A percentile compares a stretch with the other conserved stretches of the same genome.
Conservation (phyloP, 2,329 filamentous ascomycete genomes). For the Fusarium longipes region DNA sequence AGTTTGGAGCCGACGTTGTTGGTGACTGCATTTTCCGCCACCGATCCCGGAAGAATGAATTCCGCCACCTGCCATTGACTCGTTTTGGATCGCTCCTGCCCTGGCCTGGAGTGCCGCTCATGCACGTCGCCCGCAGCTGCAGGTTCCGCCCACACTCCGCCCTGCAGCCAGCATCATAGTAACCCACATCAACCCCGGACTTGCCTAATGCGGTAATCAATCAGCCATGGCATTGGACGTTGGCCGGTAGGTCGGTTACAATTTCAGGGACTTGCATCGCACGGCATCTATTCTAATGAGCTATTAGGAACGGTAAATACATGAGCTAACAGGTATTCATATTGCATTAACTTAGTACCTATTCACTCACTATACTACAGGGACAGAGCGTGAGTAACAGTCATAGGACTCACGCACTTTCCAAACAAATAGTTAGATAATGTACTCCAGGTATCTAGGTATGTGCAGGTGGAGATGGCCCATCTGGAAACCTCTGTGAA, state of each 20-base stretch:
- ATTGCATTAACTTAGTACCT: neutral
- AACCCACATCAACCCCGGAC: slow-evolving; percentile 41
- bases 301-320: neutral
- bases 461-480: slow-evolving; percentile 1
- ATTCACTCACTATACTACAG: neutral
- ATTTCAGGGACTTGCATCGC: slow-evolving; percentile 21
- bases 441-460: no score
- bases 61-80: slow-evolving; percentile 42
- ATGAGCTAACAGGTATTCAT: neutral
- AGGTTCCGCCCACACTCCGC: slow-evolving; percentile 39
- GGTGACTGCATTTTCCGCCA: slow-evolving; percentile 41
- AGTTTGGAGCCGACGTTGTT: slow-evolving; percentile 18
- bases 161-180: slow-evolving; percentile 35
- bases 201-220: slow-evolving; percentile 46
- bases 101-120: slow-evolving; percentile 29
- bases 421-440: neutral
- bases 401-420: no score
- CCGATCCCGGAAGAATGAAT: slow-evolving; percentile 48
- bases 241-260: neutral
- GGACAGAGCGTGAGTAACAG: neutral
- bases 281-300: slow-evolving; percentile 2
- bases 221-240: slow-evolving; percentile 18
- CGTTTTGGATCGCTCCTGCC: neutral
- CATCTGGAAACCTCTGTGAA: slow-evolving; percentile 9
- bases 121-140: slow-evolving; percentile 36